Percentiles rank a stretch among this genome's conserved stretches.
phyloP scores from a whole-genome alignment of 441 rosid genomes.

The Populus trichocarpa region DNA sequence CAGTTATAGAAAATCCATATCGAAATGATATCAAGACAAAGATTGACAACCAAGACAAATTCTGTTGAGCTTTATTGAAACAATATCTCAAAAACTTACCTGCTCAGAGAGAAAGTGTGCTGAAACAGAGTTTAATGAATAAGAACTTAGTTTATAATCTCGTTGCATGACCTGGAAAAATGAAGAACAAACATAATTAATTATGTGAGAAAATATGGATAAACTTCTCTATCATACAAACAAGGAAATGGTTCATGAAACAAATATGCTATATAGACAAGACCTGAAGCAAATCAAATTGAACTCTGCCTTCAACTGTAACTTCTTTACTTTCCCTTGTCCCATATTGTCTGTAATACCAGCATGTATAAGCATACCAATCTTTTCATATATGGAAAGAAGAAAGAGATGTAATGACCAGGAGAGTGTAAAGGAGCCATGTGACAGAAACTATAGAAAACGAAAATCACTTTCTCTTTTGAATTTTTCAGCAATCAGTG shows the following conservation, averaged over 20 bases:
- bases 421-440: not conserved
- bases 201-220: slow-evolving; percentile 1
- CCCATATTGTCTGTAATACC: slow-evolving; percentile 73
- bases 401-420: not conserved
- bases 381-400: not conserved
- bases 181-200: slow-evolving; percentile 11
- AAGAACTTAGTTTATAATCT: slow-evolving; percentile 92
- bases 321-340: slow-evolving; percentile 97
- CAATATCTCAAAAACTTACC: slow-evolving; percentile 36
- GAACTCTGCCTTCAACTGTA: slow-evolving; percentile 92
- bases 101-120: slow-evolving; percentile 98
- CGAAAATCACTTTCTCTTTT: not conserved
- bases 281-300: slow-evolving; percentile 99
- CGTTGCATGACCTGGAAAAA: slow-evolving; percentile 80
- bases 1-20: not conserved
- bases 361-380: slow-evolving; percentile 20
- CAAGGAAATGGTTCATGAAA: slow-evolving; percentile 15
- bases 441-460: not conserved
- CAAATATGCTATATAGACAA: slow-evolving; percentile 11
- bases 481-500: not conserved
- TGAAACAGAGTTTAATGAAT: slow-evolving; percentile 94
- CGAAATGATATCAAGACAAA: not conserved
- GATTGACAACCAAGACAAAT: not conserved
- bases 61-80: not conserved
- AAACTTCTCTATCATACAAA: slow-evolving; percentile 11